Percentiles rank a stretch among this genome's conserved stretches.
phyloP scores from a whole-genome alignment of 169 alveolate genomes.

The Babesia bigemina region DNA sequence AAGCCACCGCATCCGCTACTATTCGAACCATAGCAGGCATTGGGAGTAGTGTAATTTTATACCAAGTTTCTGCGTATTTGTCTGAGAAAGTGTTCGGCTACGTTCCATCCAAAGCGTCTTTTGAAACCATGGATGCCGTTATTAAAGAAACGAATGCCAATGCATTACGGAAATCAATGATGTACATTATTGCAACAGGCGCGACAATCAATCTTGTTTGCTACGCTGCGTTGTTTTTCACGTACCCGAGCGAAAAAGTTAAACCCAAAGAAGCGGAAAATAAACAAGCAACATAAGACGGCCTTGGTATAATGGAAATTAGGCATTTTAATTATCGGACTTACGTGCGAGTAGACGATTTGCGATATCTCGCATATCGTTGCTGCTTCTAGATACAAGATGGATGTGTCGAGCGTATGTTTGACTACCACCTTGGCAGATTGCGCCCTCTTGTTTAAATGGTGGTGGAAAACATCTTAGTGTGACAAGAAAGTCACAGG shows the following conservation, averaged over 20 bases:
- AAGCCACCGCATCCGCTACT: constrained; percentile 84
- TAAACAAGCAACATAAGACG: too few relatives aligned
- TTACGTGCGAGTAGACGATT: too few relatives aligned
- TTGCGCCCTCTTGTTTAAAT: too few relatives aligned
- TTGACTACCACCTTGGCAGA: too few relatives aligned
- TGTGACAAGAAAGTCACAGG: too few relatives aligned
- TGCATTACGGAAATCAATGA: constrained; percentile 25
- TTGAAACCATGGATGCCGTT: background rate
- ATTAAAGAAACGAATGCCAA: background rate
- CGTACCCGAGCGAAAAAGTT: background rate
- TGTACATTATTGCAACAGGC: constrained; percentile 15
- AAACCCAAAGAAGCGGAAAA: too few relatives aligned
- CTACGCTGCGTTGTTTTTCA: constrained; percentile 7
- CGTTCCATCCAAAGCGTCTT: background rate
- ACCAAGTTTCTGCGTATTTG: constrained; percentile 85
- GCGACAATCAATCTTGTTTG: constrained; percentile 7
- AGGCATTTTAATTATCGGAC: too few relatives aligned
- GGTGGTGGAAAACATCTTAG: too few relatives aligned
- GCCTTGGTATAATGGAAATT: too few relatives aligned
- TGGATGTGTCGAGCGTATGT: too few relatives aligned
- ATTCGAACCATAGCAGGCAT: constrained; percentile 86
- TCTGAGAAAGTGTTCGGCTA: constrained; percentile 85
- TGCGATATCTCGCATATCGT: too few relatives aligned
- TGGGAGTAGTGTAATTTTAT: constrained; percentile 84
- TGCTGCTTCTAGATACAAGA: too few relatives aligned